These are phyloP conservation scores for Geoglossum glabrum DNA, from an alignment of 495 filamentous ascomycete species.

Conservation along the genomic window DNA sequence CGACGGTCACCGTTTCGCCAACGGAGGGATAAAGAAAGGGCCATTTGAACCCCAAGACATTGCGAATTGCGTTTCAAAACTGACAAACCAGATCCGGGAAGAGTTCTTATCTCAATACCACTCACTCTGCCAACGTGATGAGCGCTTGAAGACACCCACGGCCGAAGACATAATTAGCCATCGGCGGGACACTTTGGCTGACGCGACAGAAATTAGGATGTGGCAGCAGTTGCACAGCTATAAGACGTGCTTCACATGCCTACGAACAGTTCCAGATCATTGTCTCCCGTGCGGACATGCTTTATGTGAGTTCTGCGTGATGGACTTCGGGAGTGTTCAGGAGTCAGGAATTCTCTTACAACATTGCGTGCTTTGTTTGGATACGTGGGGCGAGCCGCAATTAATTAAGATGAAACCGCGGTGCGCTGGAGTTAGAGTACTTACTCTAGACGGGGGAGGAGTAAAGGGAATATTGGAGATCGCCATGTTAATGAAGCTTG, in stretches of 20 bases:
- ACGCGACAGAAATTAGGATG: not conserved
- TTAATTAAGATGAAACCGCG: not conserved
- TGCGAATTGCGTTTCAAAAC: not conserved
- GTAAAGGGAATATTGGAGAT: not conserved
- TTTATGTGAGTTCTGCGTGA: not conserved
- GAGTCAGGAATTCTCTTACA: not conserved
- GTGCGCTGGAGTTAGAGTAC: not conserved
- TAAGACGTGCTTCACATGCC: not conserved
- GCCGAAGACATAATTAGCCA: not conserved
- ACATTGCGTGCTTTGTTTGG: not conserved
- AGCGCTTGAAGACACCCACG: not conserved
- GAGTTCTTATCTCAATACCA: not conserved
- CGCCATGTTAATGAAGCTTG: not conserved
- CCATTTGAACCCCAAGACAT: not conserved
- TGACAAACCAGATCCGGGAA: not conserved
- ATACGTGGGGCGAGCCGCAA: not conserved
- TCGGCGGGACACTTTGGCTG: not conserved
- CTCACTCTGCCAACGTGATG: not conserved
- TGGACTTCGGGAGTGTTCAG: not conserved
- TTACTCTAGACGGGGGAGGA: not conserved
- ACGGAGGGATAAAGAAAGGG: not conserved
- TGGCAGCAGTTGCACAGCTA: not conserved
- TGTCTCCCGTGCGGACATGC: not conserved
- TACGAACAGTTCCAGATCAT: not conserved
- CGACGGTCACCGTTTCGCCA: not conserved